Conservation (phyloP, 768 basidiomycete genomes). For the Amanita jacksonii region DNA sequence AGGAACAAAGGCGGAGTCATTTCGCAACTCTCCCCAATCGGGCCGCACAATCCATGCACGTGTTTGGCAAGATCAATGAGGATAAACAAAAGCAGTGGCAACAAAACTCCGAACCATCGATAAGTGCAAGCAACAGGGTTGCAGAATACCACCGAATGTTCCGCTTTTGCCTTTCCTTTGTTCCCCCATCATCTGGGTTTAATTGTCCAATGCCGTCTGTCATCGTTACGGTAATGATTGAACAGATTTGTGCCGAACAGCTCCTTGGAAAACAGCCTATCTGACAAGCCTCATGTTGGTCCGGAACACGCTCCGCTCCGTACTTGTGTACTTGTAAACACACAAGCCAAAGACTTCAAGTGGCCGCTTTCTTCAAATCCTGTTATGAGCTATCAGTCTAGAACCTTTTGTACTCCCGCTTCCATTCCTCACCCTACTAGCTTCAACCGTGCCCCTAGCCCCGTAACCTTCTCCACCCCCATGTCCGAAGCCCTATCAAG, state of each 20-base stretch:
- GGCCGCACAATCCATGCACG: no score
- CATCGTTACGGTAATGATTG: slow-evolving; percentile 2
- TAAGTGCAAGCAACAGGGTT: no score
- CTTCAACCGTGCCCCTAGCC: no score
- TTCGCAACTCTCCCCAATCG: no score
- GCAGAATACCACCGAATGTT: no score
- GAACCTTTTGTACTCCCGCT: not conserved
- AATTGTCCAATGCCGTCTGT: not conserved
- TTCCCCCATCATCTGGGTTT: no score
- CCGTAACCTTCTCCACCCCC: slow-evolving; percentile 2
- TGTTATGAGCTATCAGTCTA: slow-evolving; percentile 4
- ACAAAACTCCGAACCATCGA: not conserved
- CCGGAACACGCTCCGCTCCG: slow-evolving; percentile 4
- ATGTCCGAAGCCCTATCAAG: slow-evolving; percentile 21
- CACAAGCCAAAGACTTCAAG: not conserved
- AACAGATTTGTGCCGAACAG: no score
- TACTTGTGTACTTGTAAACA: not conserved
- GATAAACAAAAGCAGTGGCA: not conserved
- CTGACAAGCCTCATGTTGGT: not conserved
- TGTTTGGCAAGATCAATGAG: not conserved
- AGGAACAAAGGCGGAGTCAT: slow-evolving; percentile 57
- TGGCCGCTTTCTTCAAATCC: not conserved
- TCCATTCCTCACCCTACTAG: not conserved
- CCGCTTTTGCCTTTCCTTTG: no score
- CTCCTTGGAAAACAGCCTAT: not conserved